Base-by-base conservation (phyloP, 2,329 filamentous ascomycete genomes). In the Podosphaera aphanis region DNA sequence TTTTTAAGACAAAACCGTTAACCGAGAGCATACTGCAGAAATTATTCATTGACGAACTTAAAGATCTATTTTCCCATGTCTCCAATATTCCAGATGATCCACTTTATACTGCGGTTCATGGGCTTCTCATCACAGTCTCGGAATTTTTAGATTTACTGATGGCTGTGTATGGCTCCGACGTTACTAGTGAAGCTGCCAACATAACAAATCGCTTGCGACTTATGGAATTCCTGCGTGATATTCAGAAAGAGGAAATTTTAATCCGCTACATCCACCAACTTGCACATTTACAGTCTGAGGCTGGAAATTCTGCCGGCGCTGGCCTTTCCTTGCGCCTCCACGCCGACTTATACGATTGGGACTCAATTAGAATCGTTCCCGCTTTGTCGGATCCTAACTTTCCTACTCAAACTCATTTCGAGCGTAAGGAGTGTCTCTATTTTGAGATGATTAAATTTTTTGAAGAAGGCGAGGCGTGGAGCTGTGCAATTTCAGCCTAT, bases 231-330 rank as follows among this genome's bases (percentile, higher is more conserved):
- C 70, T 95, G 54, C 81, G 85, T 52, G 85, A 94, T 58, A 93
- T 94, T 79, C 83, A 92, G 53, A 93, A 93, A 57, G 85, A 93
- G 59, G 86, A 94, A 56, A 93, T 94, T 47, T 95, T 93, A 61
- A 81, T 93, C 51, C 79, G 85, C 52, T 94, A 95, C 56, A 86
- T 95, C 13, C 88, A 95, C 58, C 85, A 94, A 60, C 70, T 95
- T 18, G 83, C 85, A 2, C 66, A 75, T 35, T 66, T 90, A 11
- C 88, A 95, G 60, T 70, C 73, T 7, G 73, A 78, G 36, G 72
- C 80, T 3, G 70, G 79, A 48, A 90, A 93, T 55, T 74, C 78
- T 51, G 82, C 84, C 0, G 86, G 94, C 62, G 88, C 88, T 13
- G 90, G 85, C 11, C 69, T 95, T 50, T 85, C 86, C 3, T 69